A percentile compares a stretch with the other conserved stretches of the same genome.
Evolutionary conservation across 148 eudicot genomes (phyloP).

Genomic region (Linanthus parryae): DNA sequence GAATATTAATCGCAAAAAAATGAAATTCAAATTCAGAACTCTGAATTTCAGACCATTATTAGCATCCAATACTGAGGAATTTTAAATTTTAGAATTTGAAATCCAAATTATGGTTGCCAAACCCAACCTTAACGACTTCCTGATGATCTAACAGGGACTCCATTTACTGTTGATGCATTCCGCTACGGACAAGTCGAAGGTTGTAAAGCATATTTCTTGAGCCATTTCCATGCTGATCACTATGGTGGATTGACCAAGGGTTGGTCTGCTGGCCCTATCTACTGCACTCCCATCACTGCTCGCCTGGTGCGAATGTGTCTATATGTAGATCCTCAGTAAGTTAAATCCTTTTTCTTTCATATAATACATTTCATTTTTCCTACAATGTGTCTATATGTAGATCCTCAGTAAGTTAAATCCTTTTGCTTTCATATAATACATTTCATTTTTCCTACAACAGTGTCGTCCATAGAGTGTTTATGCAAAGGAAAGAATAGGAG

Average conservation of each 20-base stretch:
- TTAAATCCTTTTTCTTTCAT: background rate
- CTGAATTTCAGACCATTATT: no score
- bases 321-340: constrained; percentile 47
- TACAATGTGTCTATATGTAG: constrained; percentile 38
- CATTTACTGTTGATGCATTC: constrained; percentile 66
- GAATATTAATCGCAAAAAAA: no score
- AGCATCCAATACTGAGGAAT: no score
- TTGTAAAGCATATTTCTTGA: constrained; percentile 51
- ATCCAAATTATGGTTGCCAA: background rate
- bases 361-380: background rate
- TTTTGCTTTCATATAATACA: background rate
- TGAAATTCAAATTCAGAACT: no score
- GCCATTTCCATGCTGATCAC: constrained; percentile 66
- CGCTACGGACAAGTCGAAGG: constrained; percentile 45
- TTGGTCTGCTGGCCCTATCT: constrained; percentile 63
- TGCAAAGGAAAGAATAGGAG: no score
- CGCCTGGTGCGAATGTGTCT: constrained; percentile 49
- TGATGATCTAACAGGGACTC: constrained; percentile 35
- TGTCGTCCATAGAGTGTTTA: no score
- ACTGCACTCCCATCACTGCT: constrained; percentile 59
- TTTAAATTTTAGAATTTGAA: background rate
- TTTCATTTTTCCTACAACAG: background rate
- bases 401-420: constrained; percentile 37
- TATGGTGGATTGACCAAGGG: constrained; percentile 60
- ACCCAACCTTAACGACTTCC: background rate